phyloP scores from a whole-genome alignment of 768 basidiomycete species.

The Piloderma croceum region DNA sequence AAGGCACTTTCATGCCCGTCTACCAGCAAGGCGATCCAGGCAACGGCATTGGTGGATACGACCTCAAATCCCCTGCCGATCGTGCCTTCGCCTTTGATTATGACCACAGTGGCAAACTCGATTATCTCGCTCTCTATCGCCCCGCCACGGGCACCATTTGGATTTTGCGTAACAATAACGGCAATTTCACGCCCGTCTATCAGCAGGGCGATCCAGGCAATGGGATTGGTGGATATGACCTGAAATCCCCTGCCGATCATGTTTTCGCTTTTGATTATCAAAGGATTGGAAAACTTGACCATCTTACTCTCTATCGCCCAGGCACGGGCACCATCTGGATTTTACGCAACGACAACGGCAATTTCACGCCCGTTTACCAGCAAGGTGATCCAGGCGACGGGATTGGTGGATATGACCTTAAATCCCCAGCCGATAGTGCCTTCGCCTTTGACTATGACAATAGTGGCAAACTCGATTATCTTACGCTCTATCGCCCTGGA shows the following conservation, averaged over 20 bases:
- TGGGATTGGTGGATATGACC: too few species aligned
- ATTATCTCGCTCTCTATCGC: conserved; percentile 13
- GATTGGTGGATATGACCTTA: too few species aligned
- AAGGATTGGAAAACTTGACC: conserved; percentile 9
- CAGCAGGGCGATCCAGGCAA: too few species aligned
- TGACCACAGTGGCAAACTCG: too few species aligned
- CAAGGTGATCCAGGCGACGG: too few species aligned
- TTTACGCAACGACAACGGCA: too few species aligned
- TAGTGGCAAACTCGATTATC: conserved; percentile 9
- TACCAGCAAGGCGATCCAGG: too few species aligned
- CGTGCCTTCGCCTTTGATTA: conserved; percentile 8
- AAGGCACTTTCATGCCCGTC: conserved; percentile 5
- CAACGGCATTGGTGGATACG: conserved; percentile 13
- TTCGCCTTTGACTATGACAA: conserved; percentile 9
- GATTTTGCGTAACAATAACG: too few species aligned
- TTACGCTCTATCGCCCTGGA: conserved; percentile 13
- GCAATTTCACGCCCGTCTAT: too few species aligned
- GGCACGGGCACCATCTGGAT: conserved; percentile 7
- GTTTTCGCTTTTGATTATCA: conserved; percentile 9
- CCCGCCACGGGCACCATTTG: conserved; percentile 7
- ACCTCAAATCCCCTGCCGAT: conserved; percentile 9
- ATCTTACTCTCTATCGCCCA: conserved; percentile 12
- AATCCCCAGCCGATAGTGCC: conserved; percentile 8
- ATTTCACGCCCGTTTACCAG: too few species aligned
- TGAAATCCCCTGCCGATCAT: conserved; percentile 9